These are phyloP conservation scores for Xylaria nigripes DNA, from an alignment of 495 filamentous ascomycete genomes.

Conservation along the genomic window DNA sequence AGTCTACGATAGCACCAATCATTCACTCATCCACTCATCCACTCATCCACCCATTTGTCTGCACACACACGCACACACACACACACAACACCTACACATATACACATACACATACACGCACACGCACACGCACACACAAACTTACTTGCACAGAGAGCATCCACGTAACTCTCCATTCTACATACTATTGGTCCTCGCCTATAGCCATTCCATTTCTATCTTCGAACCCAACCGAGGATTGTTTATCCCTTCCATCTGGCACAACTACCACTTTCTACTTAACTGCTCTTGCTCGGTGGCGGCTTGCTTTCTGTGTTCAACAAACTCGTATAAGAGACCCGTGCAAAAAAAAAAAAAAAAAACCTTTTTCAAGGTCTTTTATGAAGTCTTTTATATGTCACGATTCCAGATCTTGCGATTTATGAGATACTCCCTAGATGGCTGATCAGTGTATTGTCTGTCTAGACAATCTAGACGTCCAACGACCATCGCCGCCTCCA, in stretches of 20 bases:
- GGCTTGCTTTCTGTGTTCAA: conserved; percentile 13
- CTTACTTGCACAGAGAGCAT: not conserved
- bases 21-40: not conserved
- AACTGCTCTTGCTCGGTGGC: conserved; percentile 3
- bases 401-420: conserved; percentile 22
- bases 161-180: conserved; percentile 3
- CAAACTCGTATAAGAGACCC: conserved; percentile 13
- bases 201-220: not conserved
- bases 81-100: no score
- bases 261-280: conserved; percentile 4
- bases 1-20: conserved; percentile 1
- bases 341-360: no score
- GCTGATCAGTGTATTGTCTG: conserved; percentile 95
- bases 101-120: not conserved
- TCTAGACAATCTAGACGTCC: conserved; percentile 72
- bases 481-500: conserved; percentile 19
- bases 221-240: conserved; percentile 3
- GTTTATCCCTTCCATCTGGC: conserved; percentile 9
- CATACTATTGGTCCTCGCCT: conserved; percentile 6
- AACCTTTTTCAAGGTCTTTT: conserved; percentile 20
- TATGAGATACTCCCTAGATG: conserved; percentile 46
- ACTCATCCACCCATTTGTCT: not conserved
- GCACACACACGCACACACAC: not conserved
- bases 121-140: no score
- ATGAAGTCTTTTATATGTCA: conserved; percentile 30